These are phyloP conservation scores for Davidsoniella virescens DNA, from an alignment of 2,329 filamentous ascomycete genomes.

Conservation along the genomic window DNA sequence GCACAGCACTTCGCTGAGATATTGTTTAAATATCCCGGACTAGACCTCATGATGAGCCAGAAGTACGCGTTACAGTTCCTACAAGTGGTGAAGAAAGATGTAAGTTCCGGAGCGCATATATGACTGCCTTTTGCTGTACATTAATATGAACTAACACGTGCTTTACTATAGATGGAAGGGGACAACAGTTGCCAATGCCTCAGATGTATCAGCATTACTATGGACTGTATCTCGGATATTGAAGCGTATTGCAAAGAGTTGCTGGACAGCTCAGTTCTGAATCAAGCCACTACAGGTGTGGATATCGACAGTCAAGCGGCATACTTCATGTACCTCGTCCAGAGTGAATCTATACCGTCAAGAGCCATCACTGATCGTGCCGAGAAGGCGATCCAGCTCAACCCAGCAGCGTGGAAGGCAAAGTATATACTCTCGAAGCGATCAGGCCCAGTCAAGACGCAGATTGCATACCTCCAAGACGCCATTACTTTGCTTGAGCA, in stretches of 20 bases:
- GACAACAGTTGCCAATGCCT: too few species aligned
- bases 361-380: background rate
- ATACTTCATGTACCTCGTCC: background rate
- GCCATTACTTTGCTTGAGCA: background rate
- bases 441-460: background rate
- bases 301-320: slow-evolving; percentile 2
- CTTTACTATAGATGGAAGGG: too few species aligned
- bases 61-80: background rate
- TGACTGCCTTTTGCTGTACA: too few species aligned
- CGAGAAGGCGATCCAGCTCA: slow-evolving; percentile 1
- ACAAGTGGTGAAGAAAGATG: too few species aligned
- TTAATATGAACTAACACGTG: too few species aligned
- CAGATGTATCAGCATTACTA: too few species aligned
- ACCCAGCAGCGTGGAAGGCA: background rate
- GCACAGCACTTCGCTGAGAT: slow-evolving; percentile 1
- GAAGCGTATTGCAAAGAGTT: background rate
- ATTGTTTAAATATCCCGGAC: background rate
- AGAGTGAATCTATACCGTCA: background rate
- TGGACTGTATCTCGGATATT: too few species aligned
- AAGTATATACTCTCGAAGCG: background rate
- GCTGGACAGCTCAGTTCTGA: background rate
- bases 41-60: background rate
- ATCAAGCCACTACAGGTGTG: background rate
- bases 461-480: background rate
- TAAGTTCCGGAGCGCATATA: too few species aligned